A percentile compares a stretch with the other conserved stretches of the same genome.
Conservation (phyloP, 2,329 filamentous ascomycete genomes). For the Exophiala alcalophila region DNA sequence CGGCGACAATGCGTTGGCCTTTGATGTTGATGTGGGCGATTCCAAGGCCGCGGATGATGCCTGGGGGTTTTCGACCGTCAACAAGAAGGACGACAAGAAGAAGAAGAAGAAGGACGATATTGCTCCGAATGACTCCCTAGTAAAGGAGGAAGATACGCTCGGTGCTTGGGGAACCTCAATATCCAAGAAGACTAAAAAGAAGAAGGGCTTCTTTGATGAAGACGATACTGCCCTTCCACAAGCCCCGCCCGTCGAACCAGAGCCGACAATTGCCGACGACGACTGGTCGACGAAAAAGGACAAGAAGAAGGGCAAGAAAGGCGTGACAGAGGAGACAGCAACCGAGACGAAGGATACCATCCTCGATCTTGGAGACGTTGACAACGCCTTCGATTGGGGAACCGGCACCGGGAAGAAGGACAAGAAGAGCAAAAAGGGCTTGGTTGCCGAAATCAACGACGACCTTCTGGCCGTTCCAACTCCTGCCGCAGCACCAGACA, state of each 20-base stretch:
- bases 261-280: conserved; percentile 35
- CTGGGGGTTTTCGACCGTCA: conserved; percentile 38
- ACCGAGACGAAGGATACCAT: conserved; percentile 18
- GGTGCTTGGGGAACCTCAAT: conserved; percentile 37
- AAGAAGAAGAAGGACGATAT: conserved; percentile 36
- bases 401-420: conserved; percentile 43
- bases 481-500: conserved; percentile 31
- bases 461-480: conserved; percentile 34
- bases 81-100: conserved; percentile 51
- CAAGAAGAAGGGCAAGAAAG: conserved; percentile 35
- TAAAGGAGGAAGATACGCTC: conserved; percentile 36
- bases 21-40: conserved; percentile 47
- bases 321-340: conserved; percentile 23
- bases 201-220: conserved; percentile 32
- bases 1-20: conserved; percentile 41
- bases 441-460: conserved; percentile 31
- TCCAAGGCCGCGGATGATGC: conserved; percentile 40
- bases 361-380: conserved; percentile 9
- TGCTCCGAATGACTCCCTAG: conserved; percentile 23
- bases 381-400: conserved; percentile 28
- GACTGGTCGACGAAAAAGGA: conserved; percentile 32
- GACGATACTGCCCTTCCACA: conserved; percentile 26
- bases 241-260: conserved; percentile 25
- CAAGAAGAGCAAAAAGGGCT: conserved; percentile 38
- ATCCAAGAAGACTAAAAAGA: conserved; percentile 46